Evolutionary conservation across 441 rosid genomes (phyloP), one percentile per base, ranked within the genome.

Genomic region (Metrosideros polymorpha): DNA sequence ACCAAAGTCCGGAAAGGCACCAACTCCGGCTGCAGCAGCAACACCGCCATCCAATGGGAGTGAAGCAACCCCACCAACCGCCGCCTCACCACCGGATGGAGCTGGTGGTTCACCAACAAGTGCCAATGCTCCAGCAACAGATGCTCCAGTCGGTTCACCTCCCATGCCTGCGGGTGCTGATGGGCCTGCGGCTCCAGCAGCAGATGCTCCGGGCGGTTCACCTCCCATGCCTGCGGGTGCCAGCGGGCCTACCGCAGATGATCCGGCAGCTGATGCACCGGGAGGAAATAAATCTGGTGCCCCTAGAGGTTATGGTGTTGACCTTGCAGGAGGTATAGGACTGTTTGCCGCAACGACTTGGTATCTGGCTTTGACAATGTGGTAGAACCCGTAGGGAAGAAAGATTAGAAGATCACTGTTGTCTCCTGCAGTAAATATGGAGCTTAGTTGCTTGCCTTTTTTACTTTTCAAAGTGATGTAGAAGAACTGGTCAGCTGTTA

Each of bases 221-320:
- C 85, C 89, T 35, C 85, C 89, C 1, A 63, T 32, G 12, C 51
- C 88, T 13, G 84, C 57, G 0, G 7, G 82, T 66, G 82, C 88
- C 45, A 71, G 10, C 50, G 89, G 39, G 17, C 87, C 92, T 4
- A 83, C 27, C 4, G 82, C 89, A 19, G 88, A 76, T 43, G 85
- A 76, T 30, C 87, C 90, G 7, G 50, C 32, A 2, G 89, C 87
- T 3, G 93, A 84, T 75, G 61, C 57, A 30, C 87, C 84, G 1
- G 56, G 25, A 29, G 84, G 51, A 43, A 45, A 12, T 22, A 29
- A 76, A 4, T 35, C 87, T 29, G 85, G 51, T 42, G 75, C 88
- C 59, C 56, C 12, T 82, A 30, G 47, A 43, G 47, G 24, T 52
- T 22, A 63, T 49, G 57, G 43, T 49, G 54, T 39, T 63, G 86